A percentile compares a stretch with the other conserved stretches of the same genome.
phyloP scores from a whole-genome alignment of 1,139 yeast genomes.

The Saccharomyces pastorianus region DNA sequence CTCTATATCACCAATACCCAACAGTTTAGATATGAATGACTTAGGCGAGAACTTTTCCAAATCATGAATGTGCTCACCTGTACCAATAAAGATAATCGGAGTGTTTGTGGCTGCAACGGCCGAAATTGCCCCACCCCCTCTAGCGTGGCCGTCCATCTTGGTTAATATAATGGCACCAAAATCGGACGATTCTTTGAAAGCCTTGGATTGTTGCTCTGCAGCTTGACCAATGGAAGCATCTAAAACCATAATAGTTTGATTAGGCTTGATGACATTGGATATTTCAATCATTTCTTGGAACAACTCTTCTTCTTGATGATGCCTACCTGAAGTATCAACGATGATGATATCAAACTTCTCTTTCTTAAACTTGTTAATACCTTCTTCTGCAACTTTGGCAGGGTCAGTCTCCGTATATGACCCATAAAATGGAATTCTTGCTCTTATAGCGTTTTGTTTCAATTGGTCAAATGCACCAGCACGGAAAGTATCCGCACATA shows the following conservation, averaged over 20 bases:
- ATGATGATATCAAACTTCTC: slow-evolving; percentile 89
- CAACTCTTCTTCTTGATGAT: slow-evolving; percentile 85
- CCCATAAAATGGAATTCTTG: slow-evolving; percentile 90
- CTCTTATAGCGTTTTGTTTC: slow-evolving; percentile 93
- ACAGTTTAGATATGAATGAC: slow-evolving; percentile 76
- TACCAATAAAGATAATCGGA: slow-evolving; percentile 95
- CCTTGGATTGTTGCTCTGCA: slow-evolving; percentile 89
- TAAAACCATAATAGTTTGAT: slow-evolving; percentile 93
- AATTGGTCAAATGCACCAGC: slow-evolving; percentile 99
- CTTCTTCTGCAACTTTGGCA: slow-evolving; percentile 81
- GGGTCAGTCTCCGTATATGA: slow-evolving; percentile 95
- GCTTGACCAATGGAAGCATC: slow-evolving; percentile 98
- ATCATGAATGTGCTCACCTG: slow-evolving; percentile 95
- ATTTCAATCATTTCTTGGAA: slow-evolving; percentile 94
- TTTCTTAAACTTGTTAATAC: slow-evolving; percentile 84
- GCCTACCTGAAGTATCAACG: slow-evolving; percentile 97
- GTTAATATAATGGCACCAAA: slow-evolving; percentile 94
- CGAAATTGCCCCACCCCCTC: slow-evolving; percentile 98
- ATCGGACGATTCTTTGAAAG: slow-evolving; percentile 86
- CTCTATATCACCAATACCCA: slow-evolving; percentile 94
- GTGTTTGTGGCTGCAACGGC: slow-evolving; percentile 97
- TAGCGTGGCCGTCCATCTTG: slow-evolving; percentile 98
- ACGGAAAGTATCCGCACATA: slow-evolving; percentile 97
- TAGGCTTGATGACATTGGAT: slow-evolving; percentile 74
- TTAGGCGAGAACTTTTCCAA: slow-evolving; percentile 87